phyloP scores from a whole-genome alignment of 2,329 filamentous ascomycete species.

The Trichoderma polysporum region DNA sequence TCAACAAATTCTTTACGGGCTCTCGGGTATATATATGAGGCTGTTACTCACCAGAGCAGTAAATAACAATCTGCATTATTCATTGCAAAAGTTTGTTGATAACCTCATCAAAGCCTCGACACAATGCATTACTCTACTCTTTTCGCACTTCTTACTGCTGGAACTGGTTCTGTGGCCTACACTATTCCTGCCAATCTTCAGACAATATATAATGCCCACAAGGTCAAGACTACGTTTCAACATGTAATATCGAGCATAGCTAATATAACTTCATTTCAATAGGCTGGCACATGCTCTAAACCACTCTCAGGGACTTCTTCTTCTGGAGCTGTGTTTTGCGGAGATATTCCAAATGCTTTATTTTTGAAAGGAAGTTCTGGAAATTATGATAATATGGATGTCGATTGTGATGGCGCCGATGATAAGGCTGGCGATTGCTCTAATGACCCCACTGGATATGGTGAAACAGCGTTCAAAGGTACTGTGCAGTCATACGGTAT shows the following conservation, averaged over 20 bases:
- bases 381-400: slow-evolving; percentile 45
- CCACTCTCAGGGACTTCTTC: slow-evolving; percentile 22
- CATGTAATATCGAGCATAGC: too few species aligned
- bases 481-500: slow-evolving; percentile 33
- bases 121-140: slow-evolving; percentile 21
- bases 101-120: neutral
- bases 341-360: slow-evolving; percentile 35
- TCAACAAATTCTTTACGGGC: neutral
- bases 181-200: slow-evolving; percentile 23
- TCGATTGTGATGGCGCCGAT: slow-evolving; percentile 50
- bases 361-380: slow-evolving; percentile 13
- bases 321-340: slow-evolving; percentile 24
- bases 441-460: slow-evolving; percentile 38
- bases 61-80: neutral
- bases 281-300: slow-evolving; percentile 34
- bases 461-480: slow-evolving; percentile 44
- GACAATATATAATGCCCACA: slow-evolving; percentile 22
- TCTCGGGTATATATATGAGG: neutral
- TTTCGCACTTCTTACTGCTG: slow-evolving; percentile 15
- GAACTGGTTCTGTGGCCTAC: slow-evolving; percentile 19
- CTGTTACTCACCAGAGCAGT: neutral
- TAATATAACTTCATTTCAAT: neutral
- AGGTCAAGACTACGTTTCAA: slow-evolving; percentile 1
- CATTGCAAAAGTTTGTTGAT: neutral
- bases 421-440: slow-evolving; percentile 38